A percentile compares a stretch with the other conserved stretches of the same genome.
Conservation (phyloP, 139 green algal species). For the Desmodesmus armatus region DNA sequence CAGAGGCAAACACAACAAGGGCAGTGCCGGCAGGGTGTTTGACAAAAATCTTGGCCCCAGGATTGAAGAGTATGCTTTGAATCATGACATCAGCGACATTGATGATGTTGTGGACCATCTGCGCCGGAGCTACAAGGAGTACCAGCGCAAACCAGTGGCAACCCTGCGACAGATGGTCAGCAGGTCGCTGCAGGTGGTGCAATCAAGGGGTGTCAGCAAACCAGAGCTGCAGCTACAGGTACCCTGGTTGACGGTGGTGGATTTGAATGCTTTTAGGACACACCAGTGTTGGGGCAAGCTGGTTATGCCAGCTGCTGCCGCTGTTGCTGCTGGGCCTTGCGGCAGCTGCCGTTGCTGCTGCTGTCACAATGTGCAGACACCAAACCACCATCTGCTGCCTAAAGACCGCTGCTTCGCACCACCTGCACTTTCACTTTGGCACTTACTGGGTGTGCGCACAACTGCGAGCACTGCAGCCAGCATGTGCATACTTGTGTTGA, state of each 20-base stretch:
- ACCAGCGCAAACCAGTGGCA: conserved; percentile 66
- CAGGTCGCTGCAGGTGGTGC: conserved; percentile 48
- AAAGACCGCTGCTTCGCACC: no score
- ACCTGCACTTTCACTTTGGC: no score
- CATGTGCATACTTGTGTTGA: no score
- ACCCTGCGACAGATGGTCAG: conserved; percentile 66
- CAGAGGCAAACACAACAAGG: no score
- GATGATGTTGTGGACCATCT: conserved; percentile 73
- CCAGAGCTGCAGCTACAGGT: conserved; percentile 67
- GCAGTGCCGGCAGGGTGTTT: conserved; percentile 29
- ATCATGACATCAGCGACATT: conserved; percentile 72
- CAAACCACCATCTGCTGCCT: no score
- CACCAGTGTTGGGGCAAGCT: not conserved
- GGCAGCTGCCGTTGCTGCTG: no score
- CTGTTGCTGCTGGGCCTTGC: no score
- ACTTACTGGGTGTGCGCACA: no score
- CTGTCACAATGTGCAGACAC: not conserved
- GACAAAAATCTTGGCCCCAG: conserved; percentile 72
- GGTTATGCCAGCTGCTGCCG: not conserved
- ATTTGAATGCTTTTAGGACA: no score
- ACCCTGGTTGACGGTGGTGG: no score
- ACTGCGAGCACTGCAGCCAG: no score
- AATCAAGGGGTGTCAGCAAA: conserved; percentile 42
- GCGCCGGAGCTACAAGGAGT: conserved; percentile 72
- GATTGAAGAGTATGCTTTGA: conserved; percentile 72